Evolutionary conservation across 345 rosid genomes (phyloP), one percentile per base, ranked within the genome.

Genomic region (Gossypium mustelinum): DNA sequence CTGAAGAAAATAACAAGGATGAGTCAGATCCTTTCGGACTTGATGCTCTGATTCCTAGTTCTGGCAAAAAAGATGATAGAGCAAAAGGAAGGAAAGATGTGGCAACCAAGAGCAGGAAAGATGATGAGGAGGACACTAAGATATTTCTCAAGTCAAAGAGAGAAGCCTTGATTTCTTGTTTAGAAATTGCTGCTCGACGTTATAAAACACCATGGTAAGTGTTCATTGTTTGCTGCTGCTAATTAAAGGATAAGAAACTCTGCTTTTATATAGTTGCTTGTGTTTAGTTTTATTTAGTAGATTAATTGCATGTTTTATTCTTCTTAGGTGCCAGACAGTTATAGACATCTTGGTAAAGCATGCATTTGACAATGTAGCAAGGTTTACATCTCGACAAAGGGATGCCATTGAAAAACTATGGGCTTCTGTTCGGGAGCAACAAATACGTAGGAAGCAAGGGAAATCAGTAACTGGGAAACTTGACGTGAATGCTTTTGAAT

Each of bases 1-100:
- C 63, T 16, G 89, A 82, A 79, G 91, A 61, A 45, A 76, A 75
- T 47, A 80, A 80, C n/a, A 52, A 83, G 77, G 84, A 62, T 3
- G 94, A 87, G 81, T 85, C 90, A 7, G 99, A 95, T 86, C 98
- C 98, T 18, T 93, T 95, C 81, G 98, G 99, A 48, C 99, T 95
- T 0, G 92, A 95, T 74, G 88, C 93, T 54, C 83, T 84, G 55
- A 89, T 95, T 71, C 84, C 92, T 6, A 81, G 81, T 73, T 65
- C 78, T 45, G 83, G 64, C 52, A 93, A 84, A 86, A 91, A 88
- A 79, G 91, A 86, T 54, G 87, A 85, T 70, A 88, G 72, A 77
- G 55, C 80, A 24, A 92, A 87, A 86, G 85, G 79, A 43, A 92
- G 79, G 83, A 92, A 80, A 79, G 93, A 84, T 66, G 61, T 69